These are phyloP conservation scores for Populus trichocarpa DNA, from an alignment of 441 rosid species.

Conservation along the genomic window DNA sequence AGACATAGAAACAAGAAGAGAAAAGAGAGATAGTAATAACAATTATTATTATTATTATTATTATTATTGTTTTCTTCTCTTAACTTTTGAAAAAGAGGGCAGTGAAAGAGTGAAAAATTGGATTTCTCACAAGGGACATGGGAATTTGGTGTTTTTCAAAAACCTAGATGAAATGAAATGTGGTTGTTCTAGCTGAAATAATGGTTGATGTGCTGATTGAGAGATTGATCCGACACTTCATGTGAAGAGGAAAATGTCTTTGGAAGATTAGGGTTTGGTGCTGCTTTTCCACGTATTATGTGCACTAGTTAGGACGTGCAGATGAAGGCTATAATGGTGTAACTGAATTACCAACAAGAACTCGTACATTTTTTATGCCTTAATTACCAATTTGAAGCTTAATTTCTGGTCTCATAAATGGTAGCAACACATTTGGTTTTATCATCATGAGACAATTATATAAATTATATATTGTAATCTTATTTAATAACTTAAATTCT, in stretches of 20 bases:
- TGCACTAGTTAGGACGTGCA: too few relatives aligned
- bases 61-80: too few relatives aligned
- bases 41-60: neutral
- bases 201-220: neutral
- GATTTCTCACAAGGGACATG: conserved; percentile 25
- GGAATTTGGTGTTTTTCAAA: conserved; percentile 35
- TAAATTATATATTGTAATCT: too few relatives aligned
- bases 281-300: neutral
- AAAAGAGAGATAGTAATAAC: neutral
- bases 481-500: too few relatives aligned
- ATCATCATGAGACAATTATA: too few relatives aligned
- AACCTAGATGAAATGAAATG: conserved; percentile 23
- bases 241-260: neutral
- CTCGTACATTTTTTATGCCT: neutral
- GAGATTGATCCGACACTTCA: neutral
- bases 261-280: neutral
- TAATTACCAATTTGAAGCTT: too few relatives aligned
- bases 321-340: too few relatives aligned
- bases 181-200: conserved; percentile 42
- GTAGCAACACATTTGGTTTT: neutral
- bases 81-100: neutral
- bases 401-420: neutral
- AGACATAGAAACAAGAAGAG: conserved; percentile 1
- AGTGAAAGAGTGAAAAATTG: conserved; percentile 14
- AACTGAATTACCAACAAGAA: neutral